phyloP scores from a whole-genome alignment of 306 rosid genomes.

The Sphenostylis stenocarpa region DNA sequence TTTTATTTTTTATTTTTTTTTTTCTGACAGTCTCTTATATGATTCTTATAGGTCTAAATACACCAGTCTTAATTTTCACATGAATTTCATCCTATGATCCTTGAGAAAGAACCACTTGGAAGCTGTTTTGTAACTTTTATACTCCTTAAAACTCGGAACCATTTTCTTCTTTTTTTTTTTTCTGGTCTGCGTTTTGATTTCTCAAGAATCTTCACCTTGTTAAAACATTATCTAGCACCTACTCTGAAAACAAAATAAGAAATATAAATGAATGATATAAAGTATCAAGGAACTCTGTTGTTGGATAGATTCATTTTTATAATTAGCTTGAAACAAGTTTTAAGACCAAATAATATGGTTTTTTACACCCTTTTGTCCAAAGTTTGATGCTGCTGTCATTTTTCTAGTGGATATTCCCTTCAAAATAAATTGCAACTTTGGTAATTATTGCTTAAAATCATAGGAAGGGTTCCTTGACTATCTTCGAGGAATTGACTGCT shows the following conservation, averaged over 20 bases:
- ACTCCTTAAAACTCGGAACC: no score
- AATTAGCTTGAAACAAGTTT: not conserved
- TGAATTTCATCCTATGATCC: not conserved
- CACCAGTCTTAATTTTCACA: no score
- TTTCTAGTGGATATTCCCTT: conserved; percentile 2
- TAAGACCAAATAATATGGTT: not conserved
- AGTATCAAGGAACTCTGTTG: conserved; percentile 5
- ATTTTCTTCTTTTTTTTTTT: no score
- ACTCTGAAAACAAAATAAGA: not conserved
- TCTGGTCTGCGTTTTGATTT: not conserved
- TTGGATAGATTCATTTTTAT: not conserved
- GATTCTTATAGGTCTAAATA: no score
- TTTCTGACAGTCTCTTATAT: no score
- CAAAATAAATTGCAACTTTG: conserved; percentile 15
- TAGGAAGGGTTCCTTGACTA: conserved; percentile 75
- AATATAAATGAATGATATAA: not conserved
- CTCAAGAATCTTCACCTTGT: not conserved
- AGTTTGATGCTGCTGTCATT: not conserved
- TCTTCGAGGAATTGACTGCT: conserved; percentile 75
- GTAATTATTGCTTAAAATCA: conserved; percentile 28
- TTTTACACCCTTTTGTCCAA: not conserved
- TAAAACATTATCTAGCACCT: not conserved
- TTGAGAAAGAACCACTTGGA: no score
- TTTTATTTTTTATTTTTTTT: no score
- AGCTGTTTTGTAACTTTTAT: no score